Evolutionary conservation across 2,329 filamentous ascomycete genomes (phyloP), one percentile per base, ranked within the genome.

Genomic region (Nothophaeocryptopus gaeumannii): DNA sequence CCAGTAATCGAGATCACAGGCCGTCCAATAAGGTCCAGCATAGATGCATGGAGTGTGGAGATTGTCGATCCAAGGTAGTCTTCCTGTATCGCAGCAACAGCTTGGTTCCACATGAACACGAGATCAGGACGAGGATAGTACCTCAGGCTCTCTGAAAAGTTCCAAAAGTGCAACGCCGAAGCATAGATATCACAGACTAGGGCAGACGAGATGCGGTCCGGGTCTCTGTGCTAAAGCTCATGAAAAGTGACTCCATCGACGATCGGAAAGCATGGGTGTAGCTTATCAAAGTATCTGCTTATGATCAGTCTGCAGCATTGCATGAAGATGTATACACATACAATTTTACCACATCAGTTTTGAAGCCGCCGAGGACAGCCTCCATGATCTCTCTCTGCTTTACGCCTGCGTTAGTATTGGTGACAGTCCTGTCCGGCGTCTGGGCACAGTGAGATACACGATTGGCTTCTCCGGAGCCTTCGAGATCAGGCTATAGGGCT

Each of bases 401-500:
- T 39, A 59, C 64, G 3, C 71, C 71, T 10, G 70, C 68, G 5
- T 64, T 61, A 32, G 60, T 61, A 26, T 62, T 2, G 63, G 63
- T 9, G 34, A 31, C 5, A 71, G 51, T 5, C 77, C 77, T 49
- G 74, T 73, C 43, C 77, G 71, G 43, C 74, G 73, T 34, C 75
- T 67, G 8, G 77, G 75, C 3, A 80, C 74, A 5, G 76, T 77
- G 8, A 70, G 60, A 42, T 72, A 72, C 2, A 72, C 63, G 5
- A 73, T 66, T 4, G 70, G 67, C 40, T 71, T 64, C 14, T 72
- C 67, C 5, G 62, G 55, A 45, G 67, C 73, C 45, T 72, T 77
- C 2, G 74, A 75, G 30, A 79, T 72, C 7, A 77, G 74, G 39
- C 76, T 76, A 51, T 79, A 80, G 12, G 71, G 73, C 29, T 71